Evolutionary conservation across 2,329 filamentous ascomycete genomes (phyloP).

Genomic region (Lojkania enalia): DNA sequence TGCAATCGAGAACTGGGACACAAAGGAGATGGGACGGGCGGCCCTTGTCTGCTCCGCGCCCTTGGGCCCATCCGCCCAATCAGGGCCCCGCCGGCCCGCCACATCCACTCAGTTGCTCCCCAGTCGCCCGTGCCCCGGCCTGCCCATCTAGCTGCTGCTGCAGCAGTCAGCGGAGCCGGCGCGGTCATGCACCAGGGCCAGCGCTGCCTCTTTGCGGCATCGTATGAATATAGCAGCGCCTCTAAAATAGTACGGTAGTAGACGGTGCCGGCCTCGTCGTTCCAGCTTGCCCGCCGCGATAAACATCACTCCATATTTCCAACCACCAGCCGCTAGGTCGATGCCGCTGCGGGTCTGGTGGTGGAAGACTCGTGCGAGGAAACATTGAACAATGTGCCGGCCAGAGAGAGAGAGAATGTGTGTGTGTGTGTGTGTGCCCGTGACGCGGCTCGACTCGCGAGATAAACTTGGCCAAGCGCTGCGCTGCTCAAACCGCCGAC

Average conservation of each 20-base stretch:
- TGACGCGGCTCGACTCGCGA: neutral
- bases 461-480: neutral
- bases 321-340: neutral
- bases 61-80: neutral
- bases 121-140: neutral
- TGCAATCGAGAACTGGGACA: neutral
- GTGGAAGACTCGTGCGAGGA: neutral
- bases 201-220: too few relatives aligned
- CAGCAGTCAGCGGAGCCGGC: neutral
- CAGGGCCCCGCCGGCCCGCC: neutral
- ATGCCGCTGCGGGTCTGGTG: neutral
- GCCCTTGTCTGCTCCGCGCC: neutral
- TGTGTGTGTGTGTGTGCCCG: too few relatives aligned
- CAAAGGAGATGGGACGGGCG: too few relatives aligned
- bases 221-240: conserved; percentile 2
- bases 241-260: neutral
- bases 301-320: neutral
- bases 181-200: neutral
- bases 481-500: conserved; percentile 5
- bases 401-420: too few relatives aligned
- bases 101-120: neutral
- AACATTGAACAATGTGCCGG: too few relatives aligned
- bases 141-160: neutral
- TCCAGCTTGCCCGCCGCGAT: too few relatives aligned
- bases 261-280: neutral